Evolutionary conservation across 1,284 basidiomycete genomes (phyloP).

Genomic region (Flammula alnicola): DNA sequence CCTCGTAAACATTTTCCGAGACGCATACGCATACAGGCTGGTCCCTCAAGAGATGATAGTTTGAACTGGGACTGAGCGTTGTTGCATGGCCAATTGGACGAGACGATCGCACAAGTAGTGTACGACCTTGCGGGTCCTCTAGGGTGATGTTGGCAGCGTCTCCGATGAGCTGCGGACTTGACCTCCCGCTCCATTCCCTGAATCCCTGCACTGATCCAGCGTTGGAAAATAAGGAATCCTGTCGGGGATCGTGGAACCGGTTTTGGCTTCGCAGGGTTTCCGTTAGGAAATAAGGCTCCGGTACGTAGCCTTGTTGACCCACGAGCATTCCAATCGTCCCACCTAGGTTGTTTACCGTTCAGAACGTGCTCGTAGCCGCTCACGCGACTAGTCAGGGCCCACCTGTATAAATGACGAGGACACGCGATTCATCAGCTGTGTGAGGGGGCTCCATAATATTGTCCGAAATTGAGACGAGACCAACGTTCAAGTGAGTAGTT

Average conservation of each 20-base stretch:
- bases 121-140: constrained; percentile 44
- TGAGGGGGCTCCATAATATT: constrained; percentile 50
- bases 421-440: constrained; percentile 71
- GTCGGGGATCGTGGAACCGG: constrained; percentile 84
- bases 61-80: constrained; percentile 39
- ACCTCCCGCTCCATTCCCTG: constrained; percentile 70
- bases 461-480: neutral
- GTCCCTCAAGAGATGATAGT: constrained; percentile 28
- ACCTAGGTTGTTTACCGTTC: constrained; percentile 47
- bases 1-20: constrained; percentile 67
- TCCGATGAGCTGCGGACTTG: constrained; percentile 50
- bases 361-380: neutral
- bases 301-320: constrained; percentile 80
- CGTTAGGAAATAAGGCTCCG: constrained; percentile 87
- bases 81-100: constrained; percentile 61
- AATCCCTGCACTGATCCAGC: constrained; percentile 74
- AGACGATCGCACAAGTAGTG: constrained; percentile 72
- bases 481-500: neutral
- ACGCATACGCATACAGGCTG: constrained; percentile 55
- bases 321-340: constrained; percentile 90
- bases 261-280: constrained; percentile 81
- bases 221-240: constrained; percentile 80
- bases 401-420: constrained; percentile 79
- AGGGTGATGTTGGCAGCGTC: constrained; percentile 22
- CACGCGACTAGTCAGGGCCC: neutral